A percentile compares a stretch with the other conserved stretches of the same genome.
These are phyloP conservation scores for Pyronema omphalodes DNA, from an alignment of 495 filamentous ascomycete species.

Conservation along the genomic window DNA sequence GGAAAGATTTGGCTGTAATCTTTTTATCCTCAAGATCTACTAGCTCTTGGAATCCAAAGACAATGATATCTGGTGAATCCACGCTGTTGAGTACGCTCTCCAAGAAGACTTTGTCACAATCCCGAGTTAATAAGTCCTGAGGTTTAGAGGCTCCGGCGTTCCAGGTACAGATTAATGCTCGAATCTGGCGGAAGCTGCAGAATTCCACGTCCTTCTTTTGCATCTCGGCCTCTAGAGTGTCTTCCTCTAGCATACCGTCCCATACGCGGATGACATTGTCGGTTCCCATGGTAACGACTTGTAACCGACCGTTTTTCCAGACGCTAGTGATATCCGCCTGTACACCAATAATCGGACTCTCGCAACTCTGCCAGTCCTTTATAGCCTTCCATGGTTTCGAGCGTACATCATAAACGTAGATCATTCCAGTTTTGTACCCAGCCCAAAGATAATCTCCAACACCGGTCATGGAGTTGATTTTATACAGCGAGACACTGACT, in stretches of 20 bases:
- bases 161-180: slow-evolving; percentile 70
- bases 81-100: slow-evolving; percentile 50
- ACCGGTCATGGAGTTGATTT: slow-evolving; percentile 74
- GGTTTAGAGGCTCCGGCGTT: slow-evolving; percentile 89
- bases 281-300: slow-evolving; percentile 74
- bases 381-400: slow-evolving; percentile 69
- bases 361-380: slow-evolving; percentile 90
- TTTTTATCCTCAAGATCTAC: slow-evolving; percentile 95
- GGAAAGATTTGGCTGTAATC: slow-evolving; percentile 66
- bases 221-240: slow-evolving; percentile 85
- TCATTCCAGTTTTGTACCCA: slow-evolving; percentile 86
- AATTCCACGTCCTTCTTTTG: slow-evolving; percentile 60
- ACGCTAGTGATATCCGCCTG: slow-evolving; percentile 63
- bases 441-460: slow-evolving; percentile 82
- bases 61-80: slow-evolving; percentile 66
- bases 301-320: slow-evolving; percentile 68
- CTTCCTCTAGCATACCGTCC: slow-evolving; percentile 86
- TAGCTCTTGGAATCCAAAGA: slow-evolving; percentile 95
- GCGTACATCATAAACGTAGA: slow-evolving; percentile 75
- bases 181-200: slow-evolving; percentile 67
- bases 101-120: slow-evolving; percentile 54
- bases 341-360: slow-evolving; percentile 58
- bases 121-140: slow-evolving; percentile 49
- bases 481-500: slow-evolving; percentile 77
- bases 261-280: slow-evolving; percentile 74